A percentile compares a stretch with the other conserved stretches of the same genome.
Conservation (phyloP, 129 eudicot species). For the Lactuca saligna region DNA sequence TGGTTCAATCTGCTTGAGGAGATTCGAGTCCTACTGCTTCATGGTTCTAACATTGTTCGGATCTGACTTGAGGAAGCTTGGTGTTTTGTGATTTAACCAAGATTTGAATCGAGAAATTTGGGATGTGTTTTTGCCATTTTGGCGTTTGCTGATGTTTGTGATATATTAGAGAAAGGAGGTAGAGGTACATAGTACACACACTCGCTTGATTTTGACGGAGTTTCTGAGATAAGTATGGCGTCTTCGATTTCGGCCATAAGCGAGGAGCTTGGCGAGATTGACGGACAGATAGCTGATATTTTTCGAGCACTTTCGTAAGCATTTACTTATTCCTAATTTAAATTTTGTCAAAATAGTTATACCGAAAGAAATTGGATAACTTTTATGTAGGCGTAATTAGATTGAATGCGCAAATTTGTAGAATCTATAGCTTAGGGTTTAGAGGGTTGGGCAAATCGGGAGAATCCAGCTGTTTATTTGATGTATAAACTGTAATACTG, state of each 20-base stretch:
- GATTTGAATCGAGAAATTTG: conserved; percentile 20
- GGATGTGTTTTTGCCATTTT: conserved; percentile 10
- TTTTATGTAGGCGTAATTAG: conserved; percentile 9
- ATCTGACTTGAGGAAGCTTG: conserved; percentile 20
- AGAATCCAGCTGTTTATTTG: conserved; percentile 17
- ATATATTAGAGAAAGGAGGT: conserved; percentile 13
- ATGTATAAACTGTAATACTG: background rate
- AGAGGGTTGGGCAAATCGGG: background rate
- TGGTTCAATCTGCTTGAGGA: conserved; percentile 12
- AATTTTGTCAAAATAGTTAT: conserved; percentile 7
- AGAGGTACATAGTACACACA: conserved; percentile 3
- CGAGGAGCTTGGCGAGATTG: conserved; percentile 93
- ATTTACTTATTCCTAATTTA: background rate
- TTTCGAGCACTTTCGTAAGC: conserved; percentile 93
- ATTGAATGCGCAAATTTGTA: conserved; percentile 10
- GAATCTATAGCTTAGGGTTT: conserved; percentile 20
- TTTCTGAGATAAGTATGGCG: conserved; percentile 38
- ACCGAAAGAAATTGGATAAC: conserved; percentile 1
- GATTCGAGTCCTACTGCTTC: conserved; percentile 12
- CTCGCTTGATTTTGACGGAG: conserved; percentile 16
- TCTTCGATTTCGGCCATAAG: conserved; percentile 59
- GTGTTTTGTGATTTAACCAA: conserved; percentile 15
- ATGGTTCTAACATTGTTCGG: conserved; percentile 10
- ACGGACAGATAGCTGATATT: conserved; percentile 80
- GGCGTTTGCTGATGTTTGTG: conserved; percentile 18